Evolutionary conservation across 2,329 filamentous ascomycete genomes (phyloP).

Genomic region (Fusarium goolgardi): DNA sequence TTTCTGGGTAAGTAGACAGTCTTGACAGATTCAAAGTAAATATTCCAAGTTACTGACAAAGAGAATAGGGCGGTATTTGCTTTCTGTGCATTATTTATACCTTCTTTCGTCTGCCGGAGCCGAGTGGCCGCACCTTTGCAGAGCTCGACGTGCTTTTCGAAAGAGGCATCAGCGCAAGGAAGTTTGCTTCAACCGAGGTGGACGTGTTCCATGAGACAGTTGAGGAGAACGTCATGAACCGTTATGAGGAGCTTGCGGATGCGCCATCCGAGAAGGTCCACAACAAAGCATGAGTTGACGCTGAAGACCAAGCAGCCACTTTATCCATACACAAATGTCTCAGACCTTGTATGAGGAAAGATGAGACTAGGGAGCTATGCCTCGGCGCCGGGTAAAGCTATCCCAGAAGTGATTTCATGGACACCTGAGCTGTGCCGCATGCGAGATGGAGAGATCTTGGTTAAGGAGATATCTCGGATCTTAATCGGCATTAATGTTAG

Average conservation of each 20-base stretch:
- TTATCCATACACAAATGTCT: not conserved
- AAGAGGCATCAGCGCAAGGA: slow-evolving; percentile 74
- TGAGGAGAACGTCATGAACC: slow-evolving; percentile 60
- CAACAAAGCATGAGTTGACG: slow-evolving; percentile 29
- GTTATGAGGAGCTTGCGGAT: slow-evolving; percentile 57
- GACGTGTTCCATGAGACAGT: slow-evolving; percentile 66
- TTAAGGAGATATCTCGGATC: slow-evolving; percentile 46
- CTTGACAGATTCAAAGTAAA: not conserved
- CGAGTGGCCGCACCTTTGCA: slow-evolving; percentile 82
- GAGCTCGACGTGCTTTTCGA: slow-evolving; percentile 90
- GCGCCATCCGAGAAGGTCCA: slow-evolving; percentile 30
- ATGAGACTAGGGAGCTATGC: not conserved
- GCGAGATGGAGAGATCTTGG: slow-evolving; percentile 35
- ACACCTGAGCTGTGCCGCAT: slow-evolving; percentile 21
- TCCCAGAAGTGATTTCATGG: slow-evolving; percentile 3
- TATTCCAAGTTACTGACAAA: slow-evolving; percentile 20
- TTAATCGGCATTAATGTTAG: slow-evolving; percentile 40
- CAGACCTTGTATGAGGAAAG: not conserved
- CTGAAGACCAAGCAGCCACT: slow-evolving; percentile 5
- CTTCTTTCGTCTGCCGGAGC: slow-evolving; percentile 71
- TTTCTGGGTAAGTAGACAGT: slow-evolving; percentile 73
- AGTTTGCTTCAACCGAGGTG: slow-evolving; percentile 72
- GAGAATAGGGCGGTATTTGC: slow-evolving; percentile 73
- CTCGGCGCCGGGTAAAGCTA: slow-evolving; percentile 2
- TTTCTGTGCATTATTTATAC: slow-evolving; percentile 85